These are phyloP conservation scores for Venturia oleaginea DNA, from an alignment of 2,329 filamentous ascomycete species.

Conservation along the genomic window DNA sequence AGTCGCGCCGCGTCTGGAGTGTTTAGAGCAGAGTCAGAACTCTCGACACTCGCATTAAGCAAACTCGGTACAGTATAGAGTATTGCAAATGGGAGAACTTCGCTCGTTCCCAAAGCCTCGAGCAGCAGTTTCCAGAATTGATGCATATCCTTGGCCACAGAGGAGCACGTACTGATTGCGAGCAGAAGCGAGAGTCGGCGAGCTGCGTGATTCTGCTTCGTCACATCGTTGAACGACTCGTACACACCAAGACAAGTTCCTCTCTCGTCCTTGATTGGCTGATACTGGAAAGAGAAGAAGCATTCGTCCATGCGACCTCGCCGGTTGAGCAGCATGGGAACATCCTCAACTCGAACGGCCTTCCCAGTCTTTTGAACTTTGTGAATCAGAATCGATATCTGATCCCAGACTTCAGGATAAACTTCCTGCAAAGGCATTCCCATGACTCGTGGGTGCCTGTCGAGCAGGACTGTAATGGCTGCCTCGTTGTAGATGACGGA, in stretches of 20 bases:
- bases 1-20: background rate
- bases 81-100: background rate
- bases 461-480: background rate
- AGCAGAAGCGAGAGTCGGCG: background rate
- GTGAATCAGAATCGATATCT: background rate
- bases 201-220: background rate
- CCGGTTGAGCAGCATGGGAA: background rate
- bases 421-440: background rate
- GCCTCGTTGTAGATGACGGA: conserved; percentile 8
- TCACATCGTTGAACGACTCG: background rate
- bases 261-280: background rate
- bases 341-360: background rate
- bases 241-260: background rate
- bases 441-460: background rate
- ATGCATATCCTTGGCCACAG: background rate
- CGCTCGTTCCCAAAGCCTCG: background rate
- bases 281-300: background rate
- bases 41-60: background rate
- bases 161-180: background rate
- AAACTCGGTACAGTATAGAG: background rate
- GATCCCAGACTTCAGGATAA: background rate
- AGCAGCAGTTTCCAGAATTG: background rate
- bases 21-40: background rate
- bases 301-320: background rate
- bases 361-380: background rate